Base-by-base conservation (phyloP, 805 yeast species). In the Yarrowia osloensis region DNA sequence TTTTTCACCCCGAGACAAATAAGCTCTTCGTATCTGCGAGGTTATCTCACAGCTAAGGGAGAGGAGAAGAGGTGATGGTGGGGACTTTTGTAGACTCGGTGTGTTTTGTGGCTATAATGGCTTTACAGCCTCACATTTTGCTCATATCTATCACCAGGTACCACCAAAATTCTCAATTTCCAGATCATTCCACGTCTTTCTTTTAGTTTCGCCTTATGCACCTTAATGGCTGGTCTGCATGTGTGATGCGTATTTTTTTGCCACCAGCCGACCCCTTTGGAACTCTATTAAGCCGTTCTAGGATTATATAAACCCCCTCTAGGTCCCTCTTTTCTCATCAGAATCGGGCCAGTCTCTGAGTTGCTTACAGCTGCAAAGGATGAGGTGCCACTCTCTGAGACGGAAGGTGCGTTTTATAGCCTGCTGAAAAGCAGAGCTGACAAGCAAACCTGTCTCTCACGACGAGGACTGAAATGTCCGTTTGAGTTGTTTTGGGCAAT, bases 311-410 rank as follows among this genome's bases (percentile, higher is more conserved):
- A 42, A 42, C 47, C 47, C 47, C 47, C 47, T 42, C 47, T 42
- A 6, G 26, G 8, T 28, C 47, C 35, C 28, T 4, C n/a, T 46
- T 46, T 9, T 24, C 1, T 15, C 31, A 46, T 15, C 31, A 24
- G 50, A 46, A 46, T 46, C 31, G 15, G 50, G 26, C 50, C 50
- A 46, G 50, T 46, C 31, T 46, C 50, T 46, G 50, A 21, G 50
- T 46, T n/a, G n/a, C n/a, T n/a, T n/a, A n/a, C n/a, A n/a, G n/a
- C n/a, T n/a, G n/a, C n/a, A n/a, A n/a, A n/a, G n/a, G n/a, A n/a
- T n/a, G n/a, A n/a, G n/a, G n/a, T n/a, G n/a, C n/a, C 50, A 24
- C 26, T 46, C 50, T 26, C 19, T n/a, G 13, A 40, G 50, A 46
- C 24, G 31, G 50, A 46, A 46, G 46, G 50, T 46, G 50, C 50